Evolutionary conservation across 2,329 filamentous ascomycete species (phyloP).

Genomic region (Proliferodiscus dingleyae): DNA sequence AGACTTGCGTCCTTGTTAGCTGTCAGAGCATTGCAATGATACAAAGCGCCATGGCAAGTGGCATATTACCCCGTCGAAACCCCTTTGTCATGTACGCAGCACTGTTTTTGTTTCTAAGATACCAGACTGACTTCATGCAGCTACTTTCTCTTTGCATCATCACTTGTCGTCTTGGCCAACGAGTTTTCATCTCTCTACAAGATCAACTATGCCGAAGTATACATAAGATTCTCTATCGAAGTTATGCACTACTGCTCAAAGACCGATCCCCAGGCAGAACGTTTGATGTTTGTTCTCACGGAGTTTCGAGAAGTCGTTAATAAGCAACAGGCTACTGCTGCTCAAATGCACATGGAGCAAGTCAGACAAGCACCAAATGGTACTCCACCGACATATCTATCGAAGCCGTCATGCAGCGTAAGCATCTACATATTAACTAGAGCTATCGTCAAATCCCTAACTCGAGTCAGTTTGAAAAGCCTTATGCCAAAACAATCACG

Average conservation of each 20-base stretch:
- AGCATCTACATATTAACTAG: too few relatives aligned
- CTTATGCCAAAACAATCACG: background rate
- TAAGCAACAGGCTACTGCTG: constrained; percentile 5
- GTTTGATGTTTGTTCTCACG: constrained; percentile 46
- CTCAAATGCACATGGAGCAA: too few relatives aligned
- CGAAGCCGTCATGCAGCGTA: too few relatives aligned
- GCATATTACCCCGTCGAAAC: constrained; percentile 46
- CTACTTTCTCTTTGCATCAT: constrained; percentile 52
- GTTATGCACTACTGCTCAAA: constrained; percentile 46
- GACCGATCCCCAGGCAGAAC: constrained; percentile 44
- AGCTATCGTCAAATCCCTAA: too few relatives aligned
- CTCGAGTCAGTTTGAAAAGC: too few relatives aligned
- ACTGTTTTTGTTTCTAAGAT: background rate
- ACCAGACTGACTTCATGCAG: constrained; percentile 31
- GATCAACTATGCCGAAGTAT: constrained; percentile 38
- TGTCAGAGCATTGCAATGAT: constrained; percentile 46
- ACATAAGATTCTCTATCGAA: constrained; percentile 40
- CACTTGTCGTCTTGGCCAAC: constrained; percentile 51
- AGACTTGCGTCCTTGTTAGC: constrained; percentile 47
- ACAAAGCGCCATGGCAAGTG: constrained; percentile 39
- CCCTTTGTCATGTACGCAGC: constrained; percentile 51
- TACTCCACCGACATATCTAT: too few relatives aligned
- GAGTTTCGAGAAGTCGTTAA: constrained; percentile 42
- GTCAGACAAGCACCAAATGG: too few relatives aligned
- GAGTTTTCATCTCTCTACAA: constrained; percentile 48